Evolutionary conservation across 495 filamentous ascomycete genomes (phyloP).

Genomic region (Pseudevernia furfuracea): DNA sequence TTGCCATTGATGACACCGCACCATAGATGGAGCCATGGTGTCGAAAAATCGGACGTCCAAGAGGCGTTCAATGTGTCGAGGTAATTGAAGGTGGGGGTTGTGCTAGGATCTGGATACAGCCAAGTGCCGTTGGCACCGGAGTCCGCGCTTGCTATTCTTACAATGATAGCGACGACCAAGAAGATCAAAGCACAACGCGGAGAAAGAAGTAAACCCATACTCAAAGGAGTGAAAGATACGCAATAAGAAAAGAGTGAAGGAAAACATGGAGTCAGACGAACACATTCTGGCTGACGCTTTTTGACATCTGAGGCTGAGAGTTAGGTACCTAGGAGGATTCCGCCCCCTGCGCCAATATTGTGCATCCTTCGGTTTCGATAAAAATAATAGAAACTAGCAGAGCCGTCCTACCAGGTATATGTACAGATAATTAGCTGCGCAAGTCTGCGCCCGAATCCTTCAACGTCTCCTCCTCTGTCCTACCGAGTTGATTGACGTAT

Average conservation of each 20-base stretch:
- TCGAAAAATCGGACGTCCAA: not conserved
- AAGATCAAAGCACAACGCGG: not conserved
- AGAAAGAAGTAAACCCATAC: not conserved
- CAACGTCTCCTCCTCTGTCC: too few species aligned
- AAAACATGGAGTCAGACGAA: not conserved
- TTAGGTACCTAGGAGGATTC: not conserved
- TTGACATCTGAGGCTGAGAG: not conserved
- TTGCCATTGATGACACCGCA: constrained; percentile 1
- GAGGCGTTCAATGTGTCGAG: not conserved
- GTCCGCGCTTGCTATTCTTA: not conserved
- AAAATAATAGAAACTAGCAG: too few species aligned
- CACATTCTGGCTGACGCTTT: not conserved
- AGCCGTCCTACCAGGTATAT: too few species aligned
- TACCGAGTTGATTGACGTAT: too few species aligned
- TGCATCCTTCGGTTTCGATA: too few species aligned
- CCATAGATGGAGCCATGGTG: constrained; percentile 4
- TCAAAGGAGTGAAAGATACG: not conserved
- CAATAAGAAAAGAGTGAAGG: not conserved
- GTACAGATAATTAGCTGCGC: too few species aligned
- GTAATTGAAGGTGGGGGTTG: not conserved
- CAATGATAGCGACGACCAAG: not conserved
- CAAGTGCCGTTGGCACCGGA: not conserved
- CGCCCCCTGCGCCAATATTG: not conserved
- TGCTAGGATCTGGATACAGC: constrained; percentile 6
- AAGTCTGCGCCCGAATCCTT: too few species aligned